Base-by-base conservation (phyloP, 208 protist species). In the Leishmania major region DNA sequence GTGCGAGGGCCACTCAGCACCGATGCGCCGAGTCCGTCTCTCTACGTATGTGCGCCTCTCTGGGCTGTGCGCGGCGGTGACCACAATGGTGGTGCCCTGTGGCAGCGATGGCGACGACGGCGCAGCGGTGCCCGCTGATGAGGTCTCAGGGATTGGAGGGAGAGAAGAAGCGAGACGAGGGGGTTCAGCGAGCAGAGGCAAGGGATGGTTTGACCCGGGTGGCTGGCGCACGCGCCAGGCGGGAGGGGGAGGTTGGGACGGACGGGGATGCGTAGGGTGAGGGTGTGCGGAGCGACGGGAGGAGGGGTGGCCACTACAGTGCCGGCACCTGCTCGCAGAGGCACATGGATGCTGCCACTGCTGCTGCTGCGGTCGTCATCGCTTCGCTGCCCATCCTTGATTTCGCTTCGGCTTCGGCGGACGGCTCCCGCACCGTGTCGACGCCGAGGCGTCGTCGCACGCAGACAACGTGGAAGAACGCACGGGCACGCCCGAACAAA, bases 31-130 rank as follows among this genome's bases (percentile, higher is more conserved):
- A 22, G 15, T 55, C 35, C 15, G 43, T 75, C 17, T 75, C 11
- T 66, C 15, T 74, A 75, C 59, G 11, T 75, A 75, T 73, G 35
- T 70, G 45, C 8, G 72, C 71, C 6, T 64, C 53, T 66, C 13
- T 73, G 80, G 80, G n/a, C 53, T 73, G 66, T 79, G 40, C 72
- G 74, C 62, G 35, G 37, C 45, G 25, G 69, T 76, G 69, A 70
- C 31, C 31, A 55, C 25, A 37, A 57, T 55, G 22, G 69, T 75
- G 31, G 3, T 31, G 64, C 67, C 8, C 49, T 69, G 51, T 55
- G 35, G 10, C 7, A 59, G 37, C 31, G 28, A 37, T 13, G 62
- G n/a, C 62, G 62, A 40, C 31, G 31, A 67, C 62, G 62, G 31
- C 62, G 62, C 62, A 8, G 31, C 62, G 31, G 31, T 43, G 62